Evolutionary conservation across 2,329 filamentous ascomycete genomes (phyloP).

Genomic region (Ceratocystis diversiconidia): DNA sequence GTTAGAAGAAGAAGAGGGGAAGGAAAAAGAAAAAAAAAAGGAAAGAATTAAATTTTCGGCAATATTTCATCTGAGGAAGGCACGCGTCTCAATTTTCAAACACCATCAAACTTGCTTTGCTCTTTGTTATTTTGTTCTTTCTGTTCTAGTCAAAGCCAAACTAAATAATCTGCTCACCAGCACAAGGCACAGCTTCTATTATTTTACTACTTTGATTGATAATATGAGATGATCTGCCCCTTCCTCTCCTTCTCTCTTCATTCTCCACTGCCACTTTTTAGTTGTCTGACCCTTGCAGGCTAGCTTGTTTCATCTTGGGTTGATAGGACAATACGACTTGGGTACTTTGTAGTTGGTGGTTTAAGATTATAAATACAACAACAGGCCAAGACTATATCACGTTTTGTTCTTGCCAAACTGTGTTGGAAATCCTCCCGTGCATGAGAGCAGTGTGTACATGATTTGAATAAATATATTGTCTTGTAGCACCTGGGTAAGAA

Average conservation of each 20-base stretch:
- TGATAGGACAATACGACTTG: background rate
- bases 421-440: background rate
- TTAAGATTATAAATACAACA: background rate
- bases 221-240: background rate
- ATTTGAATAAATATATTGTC: too few species aligned
- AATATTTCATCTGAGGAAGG: background rate
- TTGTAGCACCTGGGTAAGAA: background rate
- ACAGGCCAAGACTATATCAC: background rate
- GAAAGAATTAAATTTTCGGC: background rate
- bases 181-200: background rate
- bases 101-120: background rate
- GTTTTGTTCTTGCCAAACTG: background rate
- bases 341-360: background rate
- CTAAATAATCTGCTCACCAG: background rate
- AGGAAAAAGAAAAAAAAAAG: background rate
- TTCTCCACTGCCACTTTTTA: background rate
- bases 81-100: background rate
- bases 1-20: background rate
- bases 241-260: background rate
- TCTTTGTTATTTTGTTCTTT: background rate
- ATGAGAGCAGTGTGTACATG: background rate
- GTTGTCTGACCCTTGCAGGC: background rate
- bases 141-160: background rate
- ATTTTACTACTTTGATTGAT: background rate
- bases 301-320: constrained; percentile 5